Conservation (phyloP, 805 yeast genomes). For the Suhomyces sp. region DNA sequence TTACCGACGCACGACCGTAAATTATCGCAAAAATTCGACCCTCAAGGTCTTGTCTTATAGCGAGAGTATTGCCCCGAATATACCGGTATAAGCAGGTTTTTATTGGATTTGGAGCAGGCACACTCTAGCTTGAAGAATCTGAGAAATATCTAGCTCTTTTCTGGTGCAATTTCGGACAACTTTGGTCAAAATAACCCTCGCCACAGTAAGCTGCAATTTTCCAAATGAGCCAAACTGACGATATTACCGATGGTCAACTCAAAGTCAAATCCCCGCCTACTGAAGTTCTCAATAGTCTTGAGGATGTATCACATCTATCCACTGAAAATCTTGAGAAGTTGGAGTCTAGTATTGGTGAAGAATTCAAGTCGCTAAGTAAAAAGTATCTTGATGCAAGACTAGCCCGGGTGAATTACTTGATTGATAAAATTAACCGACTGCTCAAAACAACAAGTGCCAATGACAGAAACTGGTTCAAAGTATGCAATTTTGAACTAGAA, state of each 20-base stretch:
- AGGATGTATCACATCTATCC: not conserved
- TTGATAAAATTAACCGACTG: slow-evolving; percentile 22
- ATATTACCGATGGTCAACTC: not conserved
- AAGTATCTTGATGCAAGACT: slow-evolving; percentile 27
- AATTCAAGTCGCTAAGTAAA: slow-evolving; percentile 23
- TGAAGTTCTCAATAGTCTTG: not conserved
- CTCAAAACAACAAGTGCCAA: slow-evolving; percentile 24
- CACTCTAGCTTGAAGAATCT: not conserved
- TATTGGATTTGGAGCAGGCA: not conserved
- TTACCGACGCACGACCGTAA: slow-evolving; percentile 4
- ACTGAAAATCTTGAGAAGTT: not conserved
- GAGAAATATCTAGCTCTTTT: not conserved
- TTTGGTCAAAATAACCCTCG: not conserved
- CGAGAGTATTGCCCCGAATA: not conserved
- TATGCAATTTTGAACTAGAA: slow-evolving; percentile 33
- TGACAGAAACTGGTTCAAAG: slow-evolving; percentile 32
- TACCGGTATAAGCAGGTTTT: not conserved
- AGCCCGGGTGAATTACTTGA: slow-evolving; percentile 26
- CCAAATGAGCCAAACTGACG: not conserved
- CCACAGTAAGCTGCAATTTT: not conserved
- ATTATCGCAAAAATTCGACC: slow-evolving; percentile 5
- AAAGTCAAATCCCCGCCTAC: not conserved
- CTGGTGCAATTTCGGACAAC: not conserved
- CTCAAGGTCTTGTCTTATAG: not conserved
- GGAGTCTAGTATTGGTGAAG: slow-evolving; percentile 15